Evolutionary conservation across 257 asterid genomes (phyloP).

Genomic region (Nemophila menziesii): DNA sequence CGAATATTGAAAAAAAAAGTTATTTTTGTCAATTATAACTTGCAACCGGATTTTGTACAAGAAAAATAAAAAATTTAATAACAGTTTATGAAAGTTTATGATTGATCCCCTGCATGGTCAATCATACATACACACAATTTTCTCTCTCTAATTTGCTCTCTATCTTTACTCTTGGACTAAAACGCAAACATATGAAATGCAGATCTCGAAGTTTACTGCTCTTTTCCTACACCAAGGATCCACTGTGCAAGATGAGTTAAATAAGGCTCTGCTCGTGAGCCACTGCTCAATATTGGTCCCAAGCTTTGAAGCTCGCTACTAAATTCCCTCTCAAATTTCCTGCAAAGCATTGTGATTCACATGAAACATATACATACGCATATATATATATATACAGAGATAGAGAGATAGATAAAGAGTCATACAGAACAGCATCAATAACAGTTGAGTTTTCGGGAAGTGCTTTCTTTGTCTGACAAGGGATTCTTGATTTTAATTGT

Average conservation of each 20-base stretch:
- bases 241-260: slow-evolving; percentile 93
- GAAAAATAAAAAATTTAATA: no score
- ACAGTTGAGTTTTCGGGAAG: slow-evolving; percentile 51
- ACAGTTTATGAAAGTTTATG: no score
- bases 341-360: slow-evolving; percentile 19
- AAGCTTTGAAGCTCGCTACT: slow-evolving; percentile 59
- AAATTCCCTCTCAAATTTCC: slow-evolving; percentile 84
- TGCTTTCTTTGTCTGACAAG: slow-evolving; percentile 39
- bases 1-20: no score
- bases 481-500: slow-evolving; percentile 52
- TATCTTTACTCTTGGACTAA: not conserved
- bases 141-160: no score
- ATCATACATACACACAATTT: not conserved
- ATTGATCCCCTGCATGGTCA: not conserved
- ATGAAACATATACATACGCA: not conserved
- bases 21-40: no score
- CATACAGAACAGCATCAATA: slow-evolving; percentile 68
- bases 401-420: slow-evolving; percentile 2
- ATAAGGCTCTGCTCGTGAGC: slow-evolving; percentile 86
- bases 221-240: slow-evolving; percentile 93
- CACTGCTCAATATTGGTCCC: slow-evolving; percentile 85
- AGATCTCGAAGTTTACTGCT: slow-evolving; percentile 22
- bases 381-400: slow-evolving; percentile 1
- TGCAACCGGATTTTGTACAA: no score
- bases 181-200: no score